Evolutionary conservation across 306 rosid species (phyloP), one percentile per base, ranked within the genome.

Genomic region (Castanea mollissima): DNA sequence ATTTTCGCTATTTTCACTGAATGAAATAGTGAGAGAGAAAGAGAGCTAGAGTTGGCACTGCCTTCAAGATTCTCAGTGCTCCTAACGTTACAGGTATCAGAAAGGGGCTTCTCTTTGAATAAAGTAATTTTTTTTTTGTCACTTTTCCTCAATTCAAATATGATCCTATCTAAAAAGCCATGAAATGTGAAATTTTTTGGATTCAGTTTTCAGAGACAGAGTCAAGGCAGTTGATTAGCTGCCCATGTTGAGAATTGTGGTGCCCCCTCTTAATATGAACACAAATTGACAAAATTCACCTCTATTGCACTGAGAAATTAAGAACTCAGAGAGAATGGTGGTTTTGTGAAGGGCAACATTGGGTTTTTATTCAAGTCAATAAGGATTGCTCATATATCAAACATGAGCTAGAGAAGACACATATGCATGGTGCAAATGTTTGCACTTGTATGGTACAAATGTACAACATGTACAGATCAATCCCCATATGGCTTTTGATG

Each of bases 31-130:
- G 14, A 46, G 57, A 5, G 81, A 46, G 58, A 60, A 10, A 25
- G 70, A 38, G 59, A 34, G 71, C 7, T 52, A 60, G 21, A 4
- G 41, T 25, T 74, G 83, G 85, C 80, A 77, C 82, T 81, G 69
- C 32, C 72, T 76, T 86, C 82, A 34, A 88, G 81, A 85, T 88
- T 78, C 84, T 81, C 57, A 54, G n/a, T 69, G 71, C 79, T 7
- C 76, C 71, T 76, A 74, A 20, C 35, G 51, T 49, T 54, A 49
- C 38, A 49, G 76, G 74, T 9, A 46, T 29, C 49, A 76, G 80
- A 86, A 68, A 74, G 86, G 27, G 74, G 71, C 76, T 6, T 38
- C 46, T 41, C 12, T 41, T 41, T 2, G 46, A 21, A 9, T 10
- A 4, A 9, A 6, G 4, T 35, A 6, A 25, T 1, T 2, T 38